Percentiles rank a stretch among this genome's conserved stretches.
Conservation (phyloP, 345 rosid species). For the Ricinus communis region DNA sequence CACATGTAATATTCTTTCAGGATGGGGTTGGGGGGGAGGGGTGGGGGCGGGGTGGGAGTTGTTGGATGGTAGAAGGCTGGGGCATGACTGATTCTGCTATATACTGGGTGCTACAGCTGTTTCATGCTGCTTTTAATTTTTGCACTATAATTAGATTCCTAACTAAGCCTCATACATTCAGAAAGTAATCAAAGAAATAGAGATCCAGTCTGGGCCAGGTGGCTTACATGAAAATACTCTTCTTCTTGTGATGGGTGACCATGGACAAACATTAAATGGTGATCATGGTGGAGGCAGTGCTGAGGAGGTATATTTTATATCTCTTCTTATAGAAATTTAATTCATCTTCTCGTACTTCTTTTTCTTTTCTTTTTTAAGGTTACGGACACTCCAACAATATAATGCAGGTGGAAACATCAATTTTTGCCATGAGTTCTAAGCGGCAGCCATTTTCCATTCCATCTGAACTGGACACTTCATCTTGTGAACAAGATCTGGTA, state of each 20-base stretch:
- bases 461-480: constrained; percentile 63
- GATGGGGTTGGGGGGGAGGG: too few species aligned
- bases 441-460: constrained; percentile 53
- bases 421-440: constrained; percentile 86
- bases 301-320: constrained; percentile 62
- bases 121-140: constrained; percentile 1
- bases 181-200: constrained; percentile 62
- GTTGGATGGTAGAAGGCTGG: not conserved
- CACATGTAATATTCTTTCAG: too few species aligned
- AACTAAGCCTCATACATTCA: constrained; percentile 25
- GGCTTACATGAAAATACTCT: constrained; percentile 78
- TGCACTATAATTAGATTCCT: constrained; percentile 5
- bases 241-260: constrained; percentile 95
- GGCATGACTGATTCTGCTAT: constrained; percentile 1
- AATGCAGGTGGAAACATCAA: constrained; percentile 83
- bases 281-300: constrained; percentile 99
- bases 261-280: constrained; percentile 94
- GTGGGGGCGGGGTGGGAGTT: too few species aligned
- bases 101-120: not conserved
- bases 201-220: constrained; percentile 71
- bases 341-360: not conserved
- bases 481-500: constrained; percentile 62
- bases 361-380: not conserved
- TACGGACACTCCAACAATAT: not conserved
- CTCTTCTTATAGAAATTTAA: constrained; percentile 10